A percentile compares a stretch with the other conserved stretches of the same genome.
These are phyloP conservation scores for Boletellus deceptivus DNA, from an alignment of 1,284 basidiomycete species.

Conservation along the genomic window DNA sequence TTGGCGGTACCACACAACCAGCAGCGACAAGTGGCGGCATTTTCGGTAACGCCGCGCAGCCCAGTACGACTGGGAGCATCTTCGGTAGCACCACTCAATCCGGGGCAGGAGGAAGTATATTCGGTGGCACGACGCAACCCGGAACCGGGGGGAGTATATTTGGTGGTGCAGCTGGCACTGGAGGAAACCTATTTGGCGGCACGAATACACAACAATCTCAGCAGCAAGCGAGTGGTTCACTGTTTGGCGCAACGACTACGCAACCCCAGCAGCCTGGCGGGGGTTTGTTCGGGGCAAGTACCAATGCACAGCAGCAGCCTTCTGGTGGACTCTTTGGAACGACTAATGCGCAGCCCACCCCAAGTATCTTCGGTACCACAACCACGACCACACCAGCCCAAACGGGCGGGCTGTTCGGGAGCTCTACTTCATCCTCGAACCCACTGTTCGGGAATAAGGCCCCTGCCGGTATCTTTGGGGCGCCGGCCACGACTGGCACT, in stretches of 20 bases:
- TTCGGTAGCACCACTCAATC: slow-evolving; percentile 20
- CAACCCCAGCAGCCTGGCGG: slow-evolving; percentile 22
- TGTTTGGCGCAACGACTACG: slow-evolving; percentile 12
- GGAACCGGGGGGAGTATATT: slow-evolving; percentile 20
- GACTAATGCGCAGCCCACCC: slow-evolving; percentile 18
- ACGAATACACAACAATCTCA: slow-evolving; percentile 16
- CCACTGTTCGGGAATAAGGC: slow-evolving; percentile 29
- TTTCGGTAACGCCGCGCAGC: slow-evolving; percentile 13
- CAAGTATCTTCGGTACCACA: slow-evolving; percentile 12
- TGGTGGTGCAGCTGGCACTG: slow-evolving; percentile 9
- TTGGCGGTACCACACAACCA: slow-evolving; percentile 18
- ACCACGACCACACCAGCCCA: slow-evolving; percentile 12
- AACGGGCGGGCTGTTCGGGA: slow-evolving; percentile 21
- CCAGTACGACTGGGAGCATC: slow-evolving; percentile 11
- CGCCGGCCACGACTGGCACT: slow-evolving; percentile 4
- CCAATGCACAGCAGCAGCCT: slow-evolving; percentile 17
- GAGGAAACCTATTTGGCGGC: slow-evolving; percentile 26
- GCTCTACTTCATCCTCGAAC: slow-evolving; percentile 16
- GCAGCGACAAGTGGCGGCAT: slow-evolving; percentile 7
- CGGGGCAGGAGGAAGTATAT: slow-evolving; percentile 21
- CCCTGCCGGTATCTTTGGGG: slow-evolving; percentile 20
- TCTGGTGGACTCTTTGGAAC: slow-evolving; percentile 19
- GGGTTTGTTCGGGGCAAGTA: slow-evolving; percentile 22
- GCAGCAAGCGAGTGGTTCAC: slow-evolving; percentile 14
- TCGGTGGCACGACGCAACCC: slow-evolving; percentile 16